These are phyloP conservation scores for Multifurca ochricompacta DNA, from an alignment of 768 basidiomycete species.

Conservation along the genomic window DNA sequence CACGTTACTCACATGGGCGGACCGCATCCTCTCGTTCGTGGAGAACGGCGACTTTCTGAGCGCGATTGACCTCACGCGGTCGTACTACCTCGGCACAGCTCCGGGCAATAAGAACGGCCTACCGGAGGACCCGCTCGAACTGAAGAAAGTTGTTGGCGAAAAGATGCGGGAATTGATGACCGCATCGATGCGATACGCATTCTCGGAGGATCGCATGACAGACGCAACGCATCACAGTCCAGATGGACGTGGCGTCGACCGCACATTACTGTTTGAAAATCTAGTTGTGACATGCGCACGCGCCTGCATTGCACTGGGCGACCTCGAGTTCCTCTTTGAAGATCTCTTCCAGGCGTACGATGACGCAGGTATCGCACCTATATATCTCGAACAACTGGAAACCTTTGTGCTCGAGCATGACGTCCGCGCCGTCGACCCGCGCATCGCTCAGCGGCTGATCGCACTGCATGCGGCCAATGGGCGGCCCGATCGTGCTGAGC, in stretches of 20 bases:
- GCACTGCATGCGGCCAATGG: constrained; percentile 64
- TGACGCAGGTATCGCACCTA: constrained; percentile 70
- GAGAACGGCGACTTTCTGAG: constrained; percentile 80
- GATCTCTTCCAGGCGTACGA: constrained; percentile 90
- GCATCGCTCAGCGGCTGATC: constrained; percentile 80
- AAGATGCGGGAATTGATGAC: constrained; percentile 77
- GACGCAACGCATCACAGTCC: constrained; percentile 78
- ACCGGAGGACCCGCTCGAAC: constrained; percentile 53
- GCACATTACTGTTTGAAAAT: constrained; percentile 82
- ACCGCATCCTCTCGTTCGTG: constrained; percentile 78
- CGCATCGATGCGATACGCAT: constrained; percentile 83
- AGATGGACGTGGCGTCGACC: constrained; percentile 87
- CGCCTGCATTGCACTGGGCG: constrained; percentile 72
- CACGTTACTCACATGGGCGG: constrained; percentile 90
- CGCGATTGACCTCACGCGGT: constrained; percentile 79
- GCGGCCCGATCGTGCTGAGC: constrained; percentile 72
- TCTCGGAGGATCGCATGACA: constrained; percentile 90
- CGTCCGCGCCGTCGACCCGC: constrained; percentile 74
- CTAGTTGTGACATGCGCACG: constrained; percentile 71
- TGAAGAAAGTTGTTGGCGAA: constrained; percentile 58
- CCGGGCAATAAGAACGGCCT: constrained; percentile 85
- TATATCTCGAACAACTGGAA: constrained; percentile 79
- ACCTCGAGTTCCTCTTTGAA: constrained; percentile 86
- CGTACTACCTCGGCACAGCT: constrained; percentile 73
- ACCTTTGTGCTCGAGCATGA: constrained; percentile 68